phyloP scores from a whole-genome alignment of 192 early-diverging fungal genomes.

The Entrophospora sp. region DNA sequence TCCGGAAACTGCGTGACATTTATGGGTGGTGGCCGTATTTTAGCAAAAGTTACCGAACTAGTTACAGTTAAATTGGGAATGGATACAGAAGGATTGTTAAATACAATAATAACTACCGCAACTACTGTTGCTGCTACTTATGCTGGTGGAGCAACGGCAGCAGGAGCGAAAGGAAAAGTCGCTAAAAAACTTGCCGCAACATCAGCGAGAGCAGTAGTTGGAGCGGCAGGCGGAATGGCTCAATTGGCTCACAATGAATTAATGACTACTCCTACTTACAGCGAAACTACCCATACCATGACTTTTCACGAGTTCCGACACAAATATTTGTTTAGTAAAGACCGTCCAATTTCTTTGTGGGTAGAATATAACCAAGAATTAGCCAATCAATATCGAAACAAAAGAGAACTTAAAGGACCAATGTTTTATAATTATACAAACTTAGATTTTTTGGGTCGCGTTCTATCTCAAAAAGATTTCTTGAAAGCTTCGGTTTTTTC shows the following conservation, averaged over 20 bases:
- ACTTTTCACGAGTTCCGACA: neutral
- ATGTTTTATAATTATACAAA: conserved; percentile 1
- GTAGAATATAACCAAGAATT: neutral
- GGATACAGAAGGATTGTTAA: too few relatives aligned
- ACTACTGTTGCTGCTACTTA: neutral
- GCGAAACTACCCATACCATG: neutral
- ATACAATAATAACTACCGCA: too few relatives aligned
- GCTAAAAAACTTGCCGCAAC: neutral
- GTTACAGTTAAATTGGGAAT: neutral
- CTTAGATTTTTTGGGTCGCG: neutral
- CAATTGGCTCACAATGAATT: neutral
- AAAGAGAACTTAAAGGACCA: neutral
- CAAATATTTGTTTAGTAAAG: neutral
- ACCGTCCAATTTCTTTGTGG: neutral
- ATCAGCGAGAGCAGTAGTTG: neutral
- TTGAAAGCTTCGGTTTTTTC: neutral
- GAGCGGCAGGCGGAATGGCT: neutral
- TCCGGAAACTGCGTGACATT: neutral
- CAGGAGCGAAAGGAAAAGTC: neutral
- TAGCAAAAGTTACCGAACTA: neutral
- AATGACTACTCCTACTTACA: neutral
- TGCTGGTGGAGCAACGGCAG: too few relatives aligned
- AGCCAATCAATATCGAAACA: neutral
- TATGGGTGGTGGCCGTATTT: neutral
- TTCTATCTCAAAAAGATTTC: neutral